Base-by-base conservation (phyloP, 1,284 basidiomycete species). In the Fomitopsis betulina region DNA sequence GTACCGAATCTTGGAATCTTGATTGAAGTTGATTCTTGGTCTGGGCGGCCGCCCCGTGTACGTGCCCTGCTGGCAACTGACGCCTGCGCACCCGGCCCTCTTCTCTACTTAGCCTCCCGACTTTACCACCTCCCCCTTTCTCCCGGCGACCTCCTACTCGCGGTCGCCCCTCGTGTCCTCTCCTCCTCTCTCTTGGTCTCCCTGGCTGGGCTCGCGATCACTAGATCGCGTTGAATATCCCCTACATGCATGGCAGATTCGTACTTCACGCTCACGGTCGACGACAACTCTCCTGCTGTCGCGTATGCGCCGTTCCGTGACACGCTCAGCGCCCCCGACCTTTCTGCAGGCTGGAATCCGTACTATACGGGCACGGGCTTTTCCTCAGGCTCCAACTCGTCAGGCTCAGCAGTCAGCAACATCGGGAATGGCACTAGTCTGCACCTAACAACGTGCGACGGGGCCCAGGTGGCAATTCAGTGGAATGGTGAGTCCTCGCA, bases 271-370 rank as follows among this genome's bases (percentile, higher is more conserved):
- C 74, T 89, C 72, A 69, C 73, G 58, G 75, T 91, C 67, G 81
- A 86, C 70, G 83, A 90, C 68, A 82, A 82, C 54, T 89, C 87
- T 35, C 89, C 89, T 13, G 69, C 76, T 50, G 74, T 91, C 64
- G 66, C 67, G 40, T 91, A 89, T 73, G 76, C 72, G 57, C 89
- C 88, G 21, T 80, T 83, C 58, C 65, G 74, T 51, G 82, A 85
- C 68, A 82, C 80, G 17, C 72, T 80, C 57, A 73, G 77, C 35
- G 70, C 74, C 15, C 74, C 80, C 1, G 75, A 82, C 64, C 64
- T 82, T 54, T 65, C 71, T n/a, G 75, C 75, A 33, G 85, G 86
- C 66, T 91, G 88, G 89, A 84, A 84, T 67, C 80, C 85, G 19
- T 80, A 77, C 70, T 87, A 79, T 68, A 71, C 75, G 6, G 53